Base-by-base conservation (phyloP, 148 eudicot species). In the Dianthus caryophyllus region DNA sequence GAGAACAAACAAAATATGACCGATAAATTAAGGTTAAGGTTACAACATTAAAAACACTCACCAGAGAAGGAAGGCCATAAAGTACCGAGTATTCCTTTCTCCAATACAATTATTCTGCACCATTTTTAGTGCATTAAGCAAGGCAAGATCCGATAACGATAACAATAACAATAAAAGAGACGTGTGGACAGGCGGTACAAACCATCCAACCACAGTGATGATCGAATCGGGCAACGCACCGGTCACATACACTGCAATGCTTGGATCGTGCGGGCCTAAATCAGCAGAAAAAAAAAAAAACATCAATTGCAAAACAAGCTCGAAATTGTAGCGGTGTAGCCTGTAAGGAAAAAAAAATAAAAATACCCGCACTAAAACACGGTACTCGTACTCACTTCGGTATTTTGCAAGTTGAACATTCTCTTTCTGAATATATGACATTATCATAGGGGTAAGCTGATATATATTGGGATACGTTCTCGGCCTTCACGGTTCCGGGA, bases 171-270 rank as follows among this genome's bases (percentile, higher is more conserved):
- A 49, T 30, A 13, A 43, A 66, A 24, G 56, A 17, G 36, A 64
- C 9, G 49, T 16, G 68, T 57, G 36, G 17, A 33, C n/a, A 31
- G 61, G 16, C 24, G 68, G 43, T 13, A 69, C 98, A 64, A 65
- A 94, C 98, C 98, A 94, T 90, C 98, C 97, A 94, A 79, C 97
- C 97, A 66, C 98, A 94, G 47, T 94, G 97, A 80, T 94, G 98
- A 80, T 94, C 97, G 71, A 94, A 94, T 52, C 98, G 84, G 49
- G 96, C 96, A 51, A 94, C 97, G 78, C 97, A 94, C 20, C 96
- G 92, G 69, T 90, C 82, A 72, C 98, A 94, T 74, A 94, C 75
- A 62, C 85, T 86, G 78, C 98, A 94, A 75, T 94, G 98, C 87
- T 94, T 94, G 68, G 98, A 94, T 76, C 98, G 84, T 55, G 98